These are phyloP conservation scores for Filobasidium wieringae DNA, from an alignment of 768 basidiomycete species.

Conservation along the genomic window DNA sequence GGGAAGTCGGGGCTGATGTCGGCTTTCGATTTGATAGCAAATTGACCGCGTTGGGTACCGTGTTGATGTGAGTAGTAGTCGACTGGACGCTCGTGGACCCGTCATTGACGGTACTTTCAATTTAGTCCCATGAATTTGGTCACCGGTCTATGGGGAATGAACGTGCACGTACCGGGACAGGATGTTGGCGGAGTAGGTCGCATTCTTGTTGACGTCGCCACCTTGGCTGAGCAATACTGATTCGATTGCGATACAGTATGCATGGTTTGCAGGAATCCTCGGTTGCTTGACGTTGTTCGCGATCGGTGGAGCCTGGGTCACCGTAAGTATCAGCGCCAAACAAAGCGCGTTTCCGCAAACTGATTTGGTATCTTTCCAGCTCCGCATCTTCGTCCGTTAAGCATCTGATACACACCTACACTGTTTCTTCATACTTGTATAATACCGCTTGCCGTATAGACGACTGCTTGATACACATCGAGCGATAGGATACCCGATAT, in stretches of 20 bases:
- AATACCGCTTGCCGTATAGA: no score
- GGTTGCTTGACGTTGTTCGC: slow-evolving; percentile 70
- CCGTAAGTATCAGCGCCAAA: slow-evolving; percentile 18
- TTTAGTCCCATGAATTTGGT: slow-evolving; percentile 56
- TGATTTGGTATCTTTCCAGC: not conserved
- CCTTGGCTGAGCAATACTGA: not conserved
- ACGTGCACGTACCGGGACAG: slow-evolving; percentile 73
- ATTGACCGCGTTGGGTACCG: slow-evolving; percentile 91
- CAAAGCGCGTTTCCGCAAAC: not conserved
- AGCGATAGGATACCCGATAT: no score
- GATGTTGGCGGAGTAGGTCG: slow-evolving; percentile 41
- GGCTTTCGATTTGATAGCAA: slow-evolving; percentile 42
- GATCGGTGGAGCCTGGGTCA: slow-evolving; percentile 48
- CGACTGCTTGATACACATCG: no score
- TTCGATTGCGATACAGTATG: slow-evolving; percentile 42
- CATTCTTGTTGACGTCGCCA: not conserved
- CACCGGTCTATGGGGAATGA: slow-evolving; percentile 98
- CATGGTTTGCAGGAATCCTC: slow-evolving; percentile 84
- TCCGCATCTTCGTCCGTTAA: slow-evolving; percentile 15
- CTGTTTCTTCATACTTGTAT: no score
- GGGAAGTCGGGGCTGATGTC: not conserved
- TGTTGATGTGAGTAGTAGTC: slow-evolving; percentile 75
- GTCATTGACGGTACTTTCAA: not conserved
- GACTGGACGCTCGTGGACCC: not conserved
- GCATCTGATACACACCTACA: no score